Evolutionary conservation across 2,329 filamentous ascomycete species (phyloP).

Genomic region (Hymenoscyphus occultus): DNA sequence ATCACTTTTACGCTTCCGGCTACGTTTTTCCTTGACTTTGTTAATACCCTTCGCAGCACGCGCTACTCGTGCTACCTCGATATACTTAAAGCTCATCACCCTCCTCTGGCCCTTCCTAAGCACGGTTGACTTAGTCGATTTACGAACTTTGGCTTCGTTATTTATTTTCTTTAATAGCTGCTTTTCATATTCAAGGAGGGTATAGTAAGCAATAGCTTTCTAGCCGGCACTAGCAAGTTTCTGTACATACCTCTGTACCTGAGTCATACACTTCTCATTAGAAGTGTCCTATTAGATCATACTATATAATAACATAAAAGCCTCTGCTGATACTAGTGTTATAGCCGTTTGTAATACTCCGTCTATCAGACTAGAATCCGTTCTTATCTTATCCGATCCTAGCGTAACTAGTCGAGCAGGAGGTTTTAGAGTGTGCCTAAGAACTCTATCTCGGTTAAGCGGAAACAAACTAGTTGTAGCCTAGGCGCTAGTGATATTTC

Average conservation of each 20-base stretch:
- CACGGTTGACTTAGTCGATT: not conserved
- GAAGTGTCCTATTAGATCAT: constrained; percentile 27
- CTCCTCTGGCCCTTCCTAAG: too few relatives aligned
- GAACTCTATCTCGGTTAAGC: constrained; percentile 4
- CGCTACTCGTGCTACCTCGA: too few relatives aligned
- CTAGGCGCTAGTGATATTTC: not conserved
- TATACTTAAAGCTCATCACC: too few relatives aligned
- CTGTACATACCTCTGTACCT: not conserved
- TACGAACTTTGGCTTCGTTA: not conserved
- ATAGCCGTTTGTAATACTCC: constrained; percentile 30
- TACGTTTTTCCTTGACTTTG: too few relatives aligned
- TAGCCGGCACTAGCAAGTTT: not conserved
- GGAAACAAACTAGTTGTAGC: not conserved
- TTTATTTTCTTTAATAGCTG: not conserved
- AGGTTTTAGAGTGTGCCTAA: not conserved
- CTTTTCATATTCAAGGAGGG: not conserved
- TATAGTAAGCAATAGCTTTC: not conserved
- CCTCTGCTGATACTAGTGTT: constrained; percentile 31
- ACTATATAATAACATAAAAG: constrained; percentile 25
- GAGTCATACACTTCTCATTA: not conserved
- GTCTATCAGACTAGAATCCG: constrained; percentile 23
- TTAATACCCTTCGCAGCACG: too few relatives aligned
- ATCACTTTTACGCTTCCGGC: too few relatives aligned
- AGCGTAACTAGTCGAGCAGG: not conserved
- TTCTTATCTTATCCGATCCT: not conserved